phyloP scores from a whole-genome alignment of 805 yeast genomes.

The Schwanniomyces occidentalis region DNA sequence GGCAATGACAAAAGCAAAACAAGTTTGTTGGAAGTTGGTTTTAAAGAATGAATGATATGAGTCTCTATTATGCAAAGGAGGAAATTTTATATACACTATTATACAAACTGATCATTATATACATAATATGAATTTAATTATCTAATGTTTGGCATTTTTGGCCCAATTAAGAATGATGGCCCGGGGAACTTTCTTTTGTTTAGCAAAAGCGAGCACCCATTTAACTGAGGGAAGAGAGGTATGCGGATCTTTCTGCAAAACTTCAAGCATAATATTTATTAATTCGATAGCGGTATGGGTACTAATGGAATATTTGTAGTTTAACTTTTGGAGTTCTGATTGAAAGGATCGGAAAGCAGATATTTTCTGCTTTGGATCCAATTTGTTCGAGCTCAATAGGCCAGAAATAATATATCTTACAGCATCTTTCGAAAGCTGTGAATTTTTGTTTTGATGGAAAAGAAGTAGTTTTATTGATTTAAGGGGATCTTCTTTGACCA shows the following conservation, averaged over 20 bases:
- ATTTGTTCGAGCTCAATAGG: slow-evolving; percentile 19
- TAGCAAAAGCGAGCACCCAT: slow-evolving; percentile 9
- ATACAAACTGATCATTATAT: not conserved
- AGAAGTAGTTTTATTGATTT: slow-evolving; percentile 24
- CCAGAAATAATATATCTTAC: slow-evolving; percentile 28
- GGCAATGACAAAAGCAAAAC: too few relatives aligned
- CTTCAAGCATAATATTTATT: slow-evolving; percentile 7
- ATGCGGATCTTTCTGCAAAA: slow-evolving; percentile 8
- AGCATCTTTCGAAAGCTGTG: slow-evolving; percentile 16
- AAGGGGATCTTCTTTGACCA: slow-evolving; percentile 29
- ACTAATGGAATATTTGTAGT: slow-evolving; percentile 14
- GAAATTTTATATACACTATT: slow-evolving; percentile 3
- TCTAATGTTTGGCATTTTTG: slow-evolving; percentile 4
- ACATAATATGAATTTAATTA: not conserved
- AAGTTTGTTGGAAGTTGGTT: too few relatives aligned
- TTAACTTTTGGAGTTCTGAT: slow-evolving; percentile 12
- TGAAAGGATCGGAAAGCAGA: slow-evolving; percentile 18
- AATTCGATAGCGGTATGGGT: slow-evolving; percentile 15
- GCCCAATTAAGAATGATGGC: slow-evolving; percentile 7
- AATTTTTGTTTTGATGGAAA: slow-evolving; percentile 18
- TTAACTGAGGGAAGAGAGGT: slow-evolving; percentile 5
- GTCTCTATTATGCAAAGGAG: too few relatives aligned
- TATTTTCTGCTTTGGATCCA: slow-evolving; percentile 18
- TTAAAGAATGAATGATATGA: too few relatives aligned
- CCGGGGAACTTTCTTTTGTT: slow-evolving; percentile 8